Evolutionary conservation across 2,329 filamentous ascomycete genomes (phyloP).

Genomic region (Alternaria angustiovoidea): DNA sequence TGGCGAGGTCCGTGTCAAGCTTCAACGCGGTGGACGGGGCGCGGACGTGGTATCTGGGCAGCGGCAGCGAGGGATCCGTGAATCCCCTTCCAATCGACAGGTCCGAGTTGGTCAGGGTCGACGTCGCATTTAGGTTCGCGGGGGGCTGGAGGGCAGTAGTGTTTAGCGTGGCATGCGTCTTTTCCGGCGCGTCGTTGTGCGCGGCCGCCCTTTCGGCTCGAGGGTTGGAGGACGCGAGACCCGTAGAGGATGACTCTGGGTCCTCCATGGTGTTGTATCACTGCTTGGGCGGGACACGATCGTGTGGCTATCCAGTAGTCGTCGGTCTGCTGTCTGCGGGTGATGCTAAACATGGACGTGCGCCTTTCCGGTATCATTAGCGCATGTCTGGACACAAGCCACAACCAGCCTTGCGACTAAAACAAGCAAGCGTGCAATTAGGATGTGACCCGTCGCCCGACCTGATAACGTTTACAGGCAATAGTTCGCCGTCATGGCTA

Average conservation of each 20-base stretch:
- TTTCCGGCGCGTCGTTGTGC: conserved; percentile 13
- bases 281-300: conserved; percentile 36
- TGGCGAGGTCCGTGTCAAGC: conserved; percentile 43
- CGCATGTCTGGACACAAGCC: conserved; percentile 10
- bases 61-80: conserved; percentile 16
- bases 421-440: conserved; percentile 3
- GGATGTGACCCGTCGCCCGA: not conserved
- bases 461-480: conserved; percentile 5
- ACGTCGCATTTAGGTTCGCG: conserved; percentile 31
- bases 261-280: conserved; percentile 46
- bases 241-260: conserved; percentile 34
- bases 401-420: conserved; percentile 7
- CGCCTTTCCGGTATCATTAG: conserved; percentile 22
- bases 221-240: conserved; percentile 28
- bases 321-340: conserved; percentile 20
- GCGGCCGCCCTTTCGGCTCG: conserved; percentile 26
- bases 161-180: conserved; percentile 8
- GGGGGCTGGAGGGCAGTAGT: conserved; percentile 20
- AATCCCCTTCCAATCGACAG: conserved; percentile 21
- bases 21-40: conserved; percentile 35
- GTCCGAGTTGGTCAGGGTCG: conserved; percentile 36
- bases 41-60: conserved; percentile 36
- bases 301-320: conserved; percentile 22
- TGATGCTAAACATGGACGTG: conserved; percentile 25
- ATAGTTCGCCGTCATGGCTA: not conserved